A percentile compares a stretch with the other conserved stretches of the same genome.
phyloP scores from a whole-genome alignment of 768 basidiomycete genomes.

The Obba rivulosa region DNA sequence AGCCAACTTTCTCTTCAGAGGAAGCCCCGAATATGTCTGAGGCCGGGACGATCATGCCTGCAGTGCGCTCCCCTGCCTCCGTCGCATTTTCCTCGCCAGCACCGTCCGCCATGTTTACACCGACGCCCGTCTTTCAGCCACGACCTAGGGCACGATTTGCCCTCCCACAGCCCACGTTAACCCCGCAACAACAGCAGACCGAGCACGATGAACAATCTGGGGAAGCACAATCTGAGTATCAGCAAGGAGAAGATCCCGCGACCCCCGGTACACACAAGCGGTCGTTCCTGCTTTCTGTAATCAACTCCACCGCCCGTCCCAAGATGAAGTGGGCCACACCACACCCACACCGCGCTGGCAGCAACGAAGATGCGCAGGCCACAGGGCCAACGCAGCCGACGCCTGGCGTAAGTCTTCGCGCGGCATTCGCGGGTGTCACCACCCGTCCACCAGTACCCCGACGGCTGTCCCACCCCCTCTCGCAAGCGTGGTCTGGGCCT shows the following conservation, averaged over 20 bases:
- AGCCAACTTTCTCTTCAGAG: constrained; percentile 73
- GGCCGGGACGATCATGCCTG: background rate
- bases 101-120: constrained; percentile 55
- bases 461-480: constrained; percentile 60
- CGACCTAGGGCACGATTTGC: constrained; percentile 57
- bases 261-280: constrained; percentile 72
- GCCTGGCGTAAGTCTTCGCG: constrained; percentile 32
- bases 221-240: constrained; percentile 23
- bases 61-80: constrained; percentile 32
- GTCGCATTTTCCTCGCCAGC: constrained; percentile 50
- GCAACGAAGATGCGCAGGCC: constrained; percentile 12
- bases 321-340: constrained; percentile 63
- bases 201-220: constrained; percentile 4
- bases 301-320: constrained; percentile 77
- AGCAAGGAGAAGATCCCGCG: constrained; percentile 34
- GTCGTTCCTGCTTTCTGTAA: constrained; percentile 79
- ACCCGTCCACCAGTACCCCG: constrained; percentile 47
- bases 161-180: constrained; percentile 24
- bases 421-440: constrained; percentile 60
- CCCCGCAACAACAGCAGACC: constrained; percentile 8
- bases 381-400: constrained; percentile 24
- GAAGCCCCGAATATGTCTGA: constrained; percentile 25
- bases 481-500: constrained; percentile 37
- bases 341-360: constrained; percentile 28
- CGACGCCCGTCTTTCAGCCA: constrained; percentile 63